Percentiles rank a stretch among this genome's conserved stretches.
Conservation (phyloP, 2,329 filamentous ascomycete genomes). For the Sporothrix mexicana region DNA sequence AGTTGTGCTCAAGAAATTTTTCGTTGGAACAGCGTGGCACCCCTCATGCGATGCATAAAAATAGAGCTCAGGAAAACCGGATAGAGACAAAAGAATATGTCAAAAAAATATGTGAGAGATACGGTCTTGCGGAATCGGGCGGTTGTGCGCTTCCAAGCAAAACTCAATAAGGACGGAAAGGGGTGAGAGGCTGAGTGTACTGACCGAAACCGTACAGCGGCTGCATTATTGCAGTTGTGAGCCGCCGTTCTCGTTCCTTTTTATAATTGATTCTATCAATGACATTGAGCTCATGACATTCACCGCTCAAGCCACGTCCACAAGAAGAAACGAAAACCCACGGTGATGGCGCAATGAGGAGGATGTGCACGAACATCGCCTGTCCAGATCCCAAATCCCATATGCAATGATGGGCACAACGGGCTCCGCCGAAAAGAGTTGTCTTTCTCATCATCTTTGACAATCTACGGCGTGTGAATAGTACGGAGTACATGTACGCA, state of each 20-base stretch:
- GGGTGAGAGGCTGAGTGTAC: not conserved
- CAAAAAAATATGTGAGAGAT: not conserved
- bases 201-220: not conserved
- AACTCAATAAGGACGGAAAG: not conserved
- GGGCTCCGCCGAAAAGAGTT: not conserved
- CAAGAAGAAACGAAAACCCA: not conserved
- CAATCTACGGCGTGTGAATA: not conserved
- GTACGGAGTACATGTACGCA: not conserved
- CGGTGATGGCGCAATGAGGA: not conserved
- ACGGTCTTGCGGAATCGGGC: not conserved
- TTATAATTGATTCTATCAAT: too few relatives aligned
- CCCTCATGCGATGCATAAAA: slow-evolving; percentile 2
- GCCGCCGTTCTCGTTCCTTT: not conserved
- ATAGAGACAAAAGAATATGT: too few relatives aligned
- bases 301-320: too few relatives aligned
- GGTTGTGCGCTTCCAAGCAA: slow-evolving; percentile 5
- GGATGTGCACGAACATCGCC: not conserved
- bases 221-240: slow-evolving; percentile 6
- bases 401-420: not conserved
- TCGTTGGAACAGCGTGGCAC: slow-evolving; percentile 7
- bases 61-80: slow-evolving; percentile 8
- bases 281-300: too few relatives aligned
- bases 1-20: not conserved
- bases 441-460: not conserved
- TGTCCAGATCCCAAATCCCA: not conserved